phyloP scores from a whole-genome alignment of 805 yeast species.

The Suhomyces kilbournensis region DNA sequence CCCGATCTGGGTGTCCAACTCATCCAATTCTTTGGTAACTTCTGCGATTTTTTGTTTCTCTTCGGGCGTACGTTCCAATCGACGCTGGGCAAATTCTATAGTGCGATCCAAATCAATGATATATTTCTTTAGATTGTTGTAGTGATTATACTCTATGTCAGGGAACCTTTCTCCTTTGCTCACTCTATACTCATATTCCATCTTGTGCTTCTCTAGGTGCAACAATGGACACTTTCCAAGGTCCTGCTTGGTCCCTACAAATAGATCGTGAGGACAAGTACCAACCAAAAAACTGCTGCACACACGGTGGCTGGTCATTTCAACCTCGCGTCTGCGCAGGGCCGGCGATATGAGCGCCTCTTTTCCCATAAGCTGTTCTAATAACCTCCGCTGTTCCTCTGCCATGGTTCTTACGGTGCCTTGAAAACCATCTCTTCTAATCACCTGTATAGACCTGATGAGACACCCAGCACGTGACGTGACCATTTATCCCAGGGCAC shows the following conservation, averaged over 20 bases:
- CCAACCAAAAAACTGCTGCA: slow-evolving; percentile 86
- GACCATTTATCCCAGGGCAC: neutral
- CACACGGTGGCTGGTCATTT: slow-evolving; percentile 46
- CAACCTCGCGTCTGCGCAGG: slow-evolving; percentile 36
- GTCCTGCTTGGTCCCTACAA: slow-evolving; percentile 77
- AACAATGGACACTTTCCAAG: slow-evolving; percentile 75
- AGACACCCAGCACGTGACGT: neutral
- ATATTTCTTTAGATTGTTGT: slow-evolving; percentile 50
- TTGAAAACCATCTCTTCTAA: neutral
- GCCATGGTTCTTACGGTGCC: slow-evolving; percentile 34
- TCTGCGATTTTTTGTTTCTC: slow-evolving; percentile 59
- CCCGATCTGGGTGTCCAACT: slow-evolving; percentile 59
- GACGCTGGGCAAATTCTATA: slow-evolving; percentile 57
- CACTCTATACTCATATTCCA: slow-evolving; percentile 60
- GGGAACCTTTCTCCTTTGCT: slow-evolving; percentile 45
- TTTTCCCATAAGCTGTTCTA: slow-evolving; percentile 81
- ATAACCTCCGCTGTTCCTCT: slow-evolving; percentile 69
- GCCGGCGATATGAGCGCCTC: slow-evolving; percentile 42
- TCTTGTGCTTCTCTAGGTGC: slow-evolving; percentile 70
- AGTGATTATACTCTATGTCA: slow-evolving; percentile 49
- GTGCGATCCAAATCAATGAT: slow-evolving; percentile 65
- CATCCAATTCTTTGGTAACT: slow-evolving; percentile 56
- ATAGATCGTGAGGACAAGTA: slow-evolving; percentile 80
- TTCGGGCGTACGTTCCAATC: slow-evolving; percentile 71
- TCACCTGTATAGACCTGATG: neutral